A percentile compares a stretch with the other conserved stretches of the same genome.
Conservation (phyloP, 2,329 filamentous ascomycete species). For the Monilinia polystroma region DNA sequence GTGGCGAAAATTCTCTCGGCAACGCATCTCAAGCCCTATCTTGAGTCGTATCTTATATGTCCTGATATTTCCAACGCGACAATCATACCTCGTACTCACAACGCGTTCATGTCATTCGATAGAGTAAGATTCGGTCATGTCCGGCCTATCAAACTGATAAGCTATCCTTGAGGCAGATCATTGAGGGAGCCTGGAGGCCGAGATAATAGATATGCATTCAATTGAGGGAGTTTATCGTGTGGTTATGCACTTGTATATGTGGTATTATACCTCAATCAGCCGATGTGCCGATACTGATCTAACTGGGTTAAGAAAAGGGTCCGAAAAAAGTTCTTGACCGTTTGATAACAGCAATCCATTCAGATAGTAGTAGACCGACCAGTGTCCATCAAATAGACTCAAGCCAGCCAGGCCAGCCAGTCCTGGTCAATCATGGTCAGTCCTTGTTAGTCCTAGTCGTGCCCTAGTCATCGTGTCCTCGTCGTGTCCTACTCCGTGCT, state of each 20-base stretch:
- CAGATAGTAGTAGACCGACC: too few relatives aligned
- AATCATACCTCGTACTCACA: neutral
- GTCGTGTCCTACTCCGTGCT: too few relatives aligned
- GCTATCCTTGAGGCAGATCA: slow-evolving; percentile 8
- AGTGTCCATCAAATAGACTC: too few relatives aligned
- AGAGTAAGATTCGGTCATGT: slow-evolving; percentile 1
- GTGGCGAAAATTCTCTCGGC: neutral
- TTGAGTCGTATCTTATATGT: neutral
- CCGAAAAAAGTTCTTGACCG: neutral
- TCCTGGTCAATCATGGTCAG: too few relatives aligned
- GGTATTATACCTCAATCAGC: neutral
- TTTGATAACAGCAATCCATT: too few relatives aligned
- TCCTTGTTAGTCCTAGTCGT: too few relatives aligned
- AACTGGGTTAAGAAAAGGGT: neutral
- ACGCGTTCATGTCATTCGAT: slow-evolving; percentile 5
- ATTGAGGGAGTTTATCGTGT: neutral
- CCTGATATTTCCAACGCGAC: slow-evolving; percentile 4
- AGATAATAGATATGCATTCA: neutral
- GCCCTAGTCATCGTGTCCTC: too few relatives aligned
- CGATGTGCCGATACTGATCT: neutral
- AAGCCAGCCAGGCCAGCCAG: neutral
- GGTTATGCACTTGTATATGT: neutral
- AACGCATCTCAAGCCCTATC: too few relatives aligned
- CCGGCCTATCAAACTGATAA: neutral
- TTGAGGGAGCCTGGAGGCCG: neutral